Conservation (phyloP, 495 filamentous ascomycete genomes). For the Penicillium crystallinum region DNA sequence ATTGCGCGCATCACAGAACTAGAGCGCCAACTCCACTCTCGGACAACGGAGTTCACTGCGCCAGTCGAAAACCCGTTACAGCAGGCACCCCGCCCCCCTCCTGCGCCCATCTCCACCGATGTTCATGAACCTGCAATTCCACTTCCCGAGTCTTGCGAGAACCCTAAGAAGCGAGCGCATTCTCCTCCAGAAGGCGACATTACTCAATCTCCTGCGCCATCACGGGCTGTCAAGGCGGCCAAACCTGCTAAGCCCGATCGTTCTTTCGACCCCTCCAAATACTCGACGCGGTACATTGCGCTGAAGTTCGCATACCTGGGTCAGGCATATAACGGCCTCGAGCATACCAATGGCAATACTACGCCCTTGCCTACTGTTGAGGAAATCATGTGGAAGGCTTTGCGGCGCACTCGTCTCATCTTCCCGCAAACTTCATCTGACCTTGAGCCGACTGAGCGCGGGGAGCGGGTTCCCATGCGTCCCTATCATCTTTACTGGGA, state of each 20-base stretch:
- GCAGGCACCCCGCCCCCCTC: neutral
- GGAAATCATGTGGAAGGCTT: slow-evolving; percentile 84
- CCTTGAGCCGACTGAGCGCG: slow-evolving; percentile 25
- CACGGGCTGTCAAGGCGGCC: slow-evolving; percentile 29
- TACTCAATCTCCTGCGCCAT: slow-evolving; percentile 17
- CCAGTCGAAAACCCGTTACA: slow-evolving; percentile 3
- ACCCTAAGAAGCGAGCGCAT: slow-evolving; percentile 18
- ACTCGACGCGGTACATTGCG: slow-evolving; percentile 78
- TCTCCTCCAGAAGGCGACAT: slow-evolving; percentile 23
- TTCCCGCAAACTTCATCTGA: slow-evolving; percentile 52
- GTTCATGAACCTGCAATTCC: slow-evolving; percentile 21
- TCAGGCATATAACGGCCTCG: slow-evolving; percentile 84
- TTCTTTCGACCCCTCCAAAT: slow-evolving; percentile 70
- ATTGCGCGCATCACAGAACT: slow-evolving; percentile 60
- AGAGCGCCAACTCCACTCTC: slow-evolving; percentile 54
- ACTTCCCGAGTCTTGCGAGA: slow-evolving; percentile 1
- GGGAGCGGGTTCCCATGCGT: slow-evolving; percentile 21
- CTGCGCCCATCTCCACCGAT: slow-evolving; percentile 15
- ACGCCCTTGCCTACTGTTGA: slow-evolving; percentile 78
- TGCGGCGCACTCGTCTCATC: slow-evolving; percentile 74
- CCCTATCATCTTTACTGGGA: slow-evolving; percentile 62
- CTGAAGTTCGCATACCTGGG: slow-evolving; percentile 94
- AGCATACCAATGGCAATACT: slow-evolving; percentile 62
- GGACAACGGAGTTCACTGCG: slow-evolving; percentile 37
- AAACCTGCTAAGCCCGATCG: slow-evolving; percentile 16